Evolutionary conservation across 2,329 filamentous ascomycete genomes (phyloP), one percentile per base, ranked within the genome.

Genomic region (Thermoascus crustaceus): DNA sequence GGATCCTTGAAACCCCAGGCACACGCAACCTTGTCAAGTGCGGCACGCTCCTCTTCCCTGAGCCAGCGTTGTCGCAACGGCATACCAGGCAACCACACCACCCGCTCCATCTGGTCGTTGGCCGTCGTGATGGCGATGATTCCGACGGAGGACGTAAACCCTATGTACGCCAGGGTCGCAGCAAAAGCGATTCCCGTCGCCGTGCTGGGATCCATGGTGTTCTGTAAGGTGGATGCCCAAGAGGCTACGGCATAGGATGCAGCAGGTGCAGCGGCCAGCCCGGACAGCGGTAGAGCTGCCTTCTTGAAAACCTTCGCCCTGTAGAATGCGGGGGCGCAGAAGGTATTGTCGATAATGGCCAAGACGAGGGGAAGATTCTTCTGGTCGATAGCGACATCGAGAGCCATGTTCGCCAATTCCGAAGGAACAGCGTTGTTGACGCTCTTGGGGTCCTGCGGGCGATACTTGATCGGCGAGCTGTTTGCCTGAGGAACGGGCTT

Each of bases 91-190:
- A 82, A 72, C 91, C 91, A 98, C 2, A 85, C 88, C 4, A 96
- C 86, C 13, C 91, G 78, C 52, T 82, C 80, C 85, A 95, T 94
- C 61, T 96, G 87, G 58, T 96, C 88, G 61, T 95, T 95, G 41
- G 81, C 73, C 21, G 89, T 95, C 17, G 85, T 80, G 40, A 93
- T 68, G 6, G 89, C 86, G 23, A 96, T 77, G 26, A 91, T 66
- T 2, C 89, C 91, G 35, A 96, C 75, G 7, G 81, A 85, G 3
- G 77, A 80, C 4, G 87, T 87, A 44, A 86, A 85, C 13, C 78
- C 74, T 26, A 93, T 71, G 58, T 96, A 98, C 5, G 86, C 83
- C 42, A 89, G 66, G 32, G 91, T 82, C 8, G 85, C 88, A 0
- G 75, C 76, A 54, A 94, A 86, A 4, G 83, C 81, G 41, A 93